Base-by-base conservation (phyloP, 2,329 filamentous ascomycete genomes). In the Metarhizium robertsii region DNA sequence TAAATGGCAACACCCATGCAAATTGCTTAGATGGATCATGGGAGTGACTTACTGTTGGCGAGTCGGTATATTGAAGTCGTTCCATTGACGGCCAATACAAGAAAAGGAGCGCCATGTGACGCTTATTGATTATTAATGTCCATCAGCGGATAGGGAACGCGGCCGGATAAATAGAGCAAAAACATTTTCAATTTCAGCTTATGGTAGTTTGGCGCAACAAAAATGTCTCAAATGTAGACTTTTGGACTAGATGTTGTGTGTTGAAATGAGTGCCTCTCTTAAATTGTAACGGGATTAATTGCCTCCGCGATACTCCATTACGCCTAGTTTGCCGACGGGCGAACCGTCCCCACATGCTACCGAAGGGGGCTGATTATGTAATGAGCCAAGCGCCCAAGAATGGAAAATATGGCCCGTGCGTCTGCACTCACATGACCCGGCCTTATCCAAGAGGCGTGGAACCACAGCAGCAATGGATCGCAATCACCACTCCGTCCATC, bases 341-440 rank as follows among this genome's bases (percentile, higher is more conserved):
- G 25, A 25, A 25, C 25, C 25, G 38, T 40, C 38, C 13, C 45
- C 45, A 48, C 45, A 48, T 48, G 45, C 7, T 11, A n/a, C 45
- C 20, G 7, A 48, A 48, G 14, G 32, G n/a, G 14, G 1, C 18
- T 25, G 51, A 53, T 56, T 56, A 56, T 47, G 25, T 56, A 56
- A 56, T 36, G 16, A 18, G 3, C 38, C 13, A 7, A 6, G 6
- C 34, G 6, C 54, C 43, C 25, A 54, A 52, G 32, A 48, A 56
- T 29, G 43, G 43, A 30, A 46, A 20, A 42, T 55, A 10, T 60
- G 62, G 62, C 56, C 61, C 61, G 63, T 67, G 66, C 67, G 54
- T 58, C 36, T 34, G 50, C 42, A 55, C 62, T 69, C 67, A 69
- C 65, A 68, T 69, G 67, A 70, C 64, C 65, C 58, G 48, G 57